Conservation (phyloP, 1,284 basidiomycete genomes). For the Boletus semigastroideus region DNA sequence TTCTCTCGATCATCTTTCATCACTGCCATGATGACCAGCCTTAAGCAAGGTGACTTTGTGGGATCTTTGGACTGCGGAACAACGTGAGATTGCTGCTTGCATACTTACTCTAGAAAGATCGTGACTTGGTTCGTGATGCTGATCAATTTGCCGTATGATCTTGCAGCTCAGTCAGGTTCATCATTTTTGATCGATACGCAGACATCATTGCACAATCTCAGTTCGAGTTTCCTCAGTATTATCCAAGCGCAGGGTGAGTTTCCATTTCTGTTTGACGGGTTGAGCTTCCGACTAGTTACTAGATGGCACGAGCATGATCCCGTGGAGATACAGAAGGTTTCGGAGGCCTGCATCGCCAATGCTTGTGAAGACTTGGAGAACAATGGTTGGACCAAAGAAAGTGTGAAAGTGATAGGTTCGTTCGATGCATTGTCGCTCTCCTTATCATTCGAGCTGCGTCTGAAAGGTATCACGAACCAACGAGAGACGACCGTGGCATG, state of each 20-base stretch:
- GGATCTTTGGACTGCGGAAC: constrained; percentile 92
- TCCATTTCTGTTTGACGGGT: background rate
- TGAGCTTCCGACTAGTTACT: background rate
- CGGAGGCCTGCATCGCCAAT: constrained; percentile 76
- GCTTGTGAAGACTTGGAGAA: constrained; percentile 75
- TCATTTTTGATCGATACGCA: constrained; percentile 89
- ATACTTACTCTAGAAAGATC: background rate
- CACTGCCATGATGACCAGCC: constrained; percentile 33
- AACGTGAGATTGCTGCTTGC: constrained; percentile 57
- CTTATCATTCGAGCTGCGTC: background rate
- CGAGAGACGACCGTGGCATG: constrained; percentile 96
- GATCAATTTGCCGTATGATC: constrained; percentile 6
- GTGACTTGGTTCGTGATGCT: background rate
- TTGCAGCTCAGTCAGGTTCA: constrained; percentile 87
- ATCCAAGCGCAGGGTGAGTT: constrained; percentile 79
- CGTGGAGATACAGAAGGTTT: constrained; percentile 77
- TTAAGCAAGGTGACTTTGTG: constrained; percentile 75
- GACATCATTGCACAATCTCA: constrained; percentile 88
- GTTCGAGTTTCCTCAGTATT: constrained; percentile 90
- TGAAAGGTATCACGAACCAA: constrained; percentile 92
- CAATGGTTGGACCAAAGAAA: constrained; percentile 71
- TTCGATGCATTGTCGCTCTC: constrained; percentile 17
- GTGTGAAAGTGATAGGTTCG: constrained; percentile 90
- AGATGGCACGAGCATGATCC: constrained; percentile 98
- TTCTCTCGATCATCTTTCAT: background rate